Evolutionary conservation across 2,329 filamentous ascomycete genomes (phyloP), one percentile per base, ranked within the genome.

Genomic region (Exophiala spinifera): DNA sequence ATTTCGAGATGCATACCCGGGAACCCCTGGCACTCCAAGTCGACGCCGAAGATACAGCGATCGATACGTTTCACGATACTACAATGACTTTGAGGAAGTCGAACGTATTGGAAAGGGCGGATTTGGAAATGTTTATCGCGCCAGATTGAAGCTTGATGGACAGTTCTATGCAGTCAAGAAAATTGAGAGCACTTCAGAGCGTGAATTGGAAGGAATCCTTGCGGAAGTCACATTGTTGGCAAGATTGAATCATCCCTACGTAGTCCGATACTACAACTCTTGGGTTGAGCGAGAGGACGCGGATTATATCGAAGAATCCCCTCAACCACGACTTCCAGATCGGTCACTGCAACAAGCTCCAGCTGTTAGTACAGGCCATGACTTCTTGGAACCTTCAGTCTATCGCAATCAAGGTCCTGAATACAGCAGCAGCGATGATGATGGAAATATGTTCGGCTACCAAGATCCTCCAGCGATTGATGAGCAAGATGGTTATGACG

Each of bases 131-230:
- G 94, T 99, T 19, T 90, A 97, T 51, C 95, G 96, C 69, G 92
- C 92, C 2, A 83, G 92, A 28, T 95, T 96, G 70, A 96, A 94
- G 73, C 82, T 96, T 3, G 94, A 97, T 68, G 89, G 89, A 0
- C 88, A 91, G 54, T 86, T 95, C 40, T 99, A 97, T 71, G 94
- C 94, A 15, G 89, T 99, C 68, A 99, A 99, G 70, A 96, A 97
- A 69, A 94, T 99, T 58, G 89, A 85, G 1, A 89, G 94, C 63
- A 86, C 86, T 48, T 89, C 89, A 1, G 82, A 87, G 21, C 80
- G 85, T 10, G 77, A 79, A 4, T 66, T 80, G 48, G 74, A 77
- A 55, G 74, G 75, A 55, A 89, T 88, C 54, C 76, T 97, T 36
- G 91, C 88, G 0, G 88, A 96, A 67, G 92, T 96, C 37, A 87